Evolutionary conservation across 805 yeast species (phyloP).

Genomic region (Wickerhamiella parazyma): DNA sequence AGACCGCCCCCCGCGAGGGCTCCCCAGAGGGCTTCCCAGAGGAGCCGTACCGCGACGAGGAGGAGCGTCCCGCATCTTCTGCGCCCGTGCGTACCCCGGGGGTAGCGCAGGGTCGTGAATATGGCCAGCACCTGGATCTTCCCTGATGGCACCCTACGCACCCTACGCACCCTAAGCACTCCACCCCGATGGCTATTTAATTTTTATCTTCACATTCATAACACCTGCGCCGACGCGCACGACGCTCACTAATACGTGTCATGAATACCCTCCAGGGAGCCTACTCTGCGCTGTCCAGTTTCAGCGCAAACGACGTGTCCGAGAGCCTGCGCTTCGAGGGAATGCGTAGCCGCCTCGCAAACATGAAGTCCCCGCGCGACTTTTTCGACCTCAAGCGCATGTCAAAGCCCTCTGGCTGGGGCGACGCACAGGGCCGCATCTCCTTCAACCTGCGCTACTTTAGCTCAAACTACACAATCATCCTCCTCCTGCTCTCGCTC

Average conservation of each 20-base stretch:
- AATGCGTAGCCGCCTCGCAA: constrained; percentile 50
- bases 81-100: neutral
- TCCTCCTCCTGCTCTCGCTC: constrained; percentile 57
- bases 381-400: constrained; percentile 83
- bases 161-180: too few species aligned
- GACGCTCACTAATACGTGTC: constrained; percentile 7
- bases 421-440: constrained; percentile 81
- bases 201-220: too few species aligned
- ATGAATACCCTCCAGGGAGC: constrained; percentile 7
- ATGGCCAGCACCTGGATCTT: constrained; percentile 22
- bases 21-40: too few species aligned
- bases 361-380: constrained; percentile 80
- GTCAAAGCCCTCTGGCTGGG: constrained; percentile 80
- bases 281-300: constrained; percentile 4
- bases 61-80: neutral
- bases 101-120: constrained; percentile 20
- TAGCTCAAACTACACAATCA: constrained; percentile 69
- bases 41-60: neutral
- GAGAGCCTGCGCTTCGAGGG: constrained; percentile 14
- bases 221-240: too few species aligned
- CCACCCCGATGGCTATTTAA: too few species aligned
- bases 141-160: constrained; percentile 1
- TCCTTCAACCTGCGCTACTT: constrained; percentile 75
- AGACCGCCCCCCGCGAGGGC: neutral
- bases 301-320: constrained; percentile 6